Evolutionary conservation across 768 basidiomycete species (phyloP), one percentile per base, ranked within the genome.

Genomic region (Phaffia tasmanica): DNA sequence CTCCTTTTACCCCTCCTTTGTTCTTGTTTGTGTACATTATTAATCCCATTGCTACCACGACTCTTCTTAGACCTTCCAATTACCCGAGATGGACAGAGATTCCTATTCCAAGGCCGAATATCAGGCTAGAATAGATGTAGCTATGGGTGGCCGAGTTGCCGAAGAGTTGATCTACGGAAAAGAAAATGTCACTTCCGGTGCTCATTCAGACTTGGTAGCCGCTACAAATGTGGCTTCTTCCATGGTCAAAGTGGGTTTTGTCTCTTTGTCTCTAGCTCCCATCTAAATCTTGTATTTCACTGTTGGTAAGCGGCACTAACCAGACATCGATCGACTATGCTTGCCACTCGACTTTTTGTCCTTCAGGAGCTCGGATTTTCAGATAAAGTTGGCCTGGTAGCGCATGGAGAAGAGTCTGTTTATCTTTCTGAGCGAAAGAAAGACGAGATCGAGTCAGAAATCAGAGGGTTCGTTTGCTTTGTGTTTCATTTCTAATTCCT

Each of bases 71-170:
- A 92, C 89, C n/a, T 83, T 85, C 54, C 81, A 83, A 73, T 78
- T 92, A 57, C 89, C 90, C 1, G 83, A 87, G 72, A 81, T 85
- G 68, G 89, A 93, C 76, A 82, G 84, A 67, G 80, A 79, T 67
- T 89, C 88, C 29, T 75, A 88, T 35, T 86, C 83, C 48, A 78
- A 81, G 53, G 87, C 83, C 69, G 85, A 42, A 42, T 42, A 42
- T 42, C 35, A 42, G 35, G 35, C 35, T 42, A 42, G 35, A 11
- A 90, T 98, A 71, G 94, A 95, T 76, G 92, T 95, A 27, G 84
- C 83, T 42, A 87, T 97, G 82, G 94, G 92, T 15, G 94, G 95
- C 25, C 86, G 95, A 57, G 88, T 92, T 7, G 95, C 95, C 29
- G 95, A 99, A 77, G 89, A 89, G 78, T 76, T 95, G 71, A 89